Percentiles rank a stretch among this genome's conserved stretches.
phyloP scores from a whole-genome alignment of 805 yeast genomes.

The Isabelozyma pseudorhagii region DNA sequence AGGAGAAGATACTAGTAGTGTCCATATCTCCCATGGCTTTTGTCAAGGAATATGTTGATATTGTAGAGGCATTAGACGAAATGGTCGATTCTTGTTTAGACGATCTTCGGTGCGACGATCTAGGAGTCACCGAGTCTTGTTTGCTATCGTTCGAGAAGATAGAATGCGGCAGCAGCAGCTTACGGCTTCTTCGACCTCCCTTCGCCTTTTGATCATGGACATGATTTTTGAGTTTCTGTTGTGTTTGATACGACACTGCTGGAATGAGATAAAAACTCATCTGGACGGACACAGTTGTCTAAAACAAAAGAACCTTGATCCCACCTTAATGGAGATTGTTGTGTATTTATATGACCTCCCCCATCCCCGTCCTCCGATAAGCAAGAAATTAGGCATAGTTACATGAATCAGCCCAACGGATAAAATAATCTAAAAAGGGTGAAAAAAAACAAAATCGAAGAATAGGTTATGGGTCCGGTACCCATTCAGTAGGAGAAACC shows the following conservation, averaged over 20 bases:
- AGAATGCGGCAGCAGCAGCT: background rate
- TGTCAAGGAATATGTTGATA: background rate
- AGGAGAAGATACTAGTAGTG: background rate
- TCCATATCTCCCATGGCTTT: background rate
- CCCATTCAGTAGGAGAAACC: too few species aligned
- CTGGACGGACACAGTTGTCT: background rate
- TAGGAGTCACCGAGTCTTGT: background rate
- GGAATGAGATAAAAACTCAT: constrained; percentile 24
- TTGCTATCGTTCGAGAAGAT: background rate
- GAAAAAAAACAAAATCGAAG: background rate
- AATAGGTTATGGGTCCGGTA: background rate
- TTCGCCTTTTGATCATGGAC: constrained; percentile 10
- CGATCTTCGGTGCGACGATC: background rate
- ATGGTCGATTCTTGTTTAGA: background rate
- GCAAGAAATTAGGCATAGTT: background rate
- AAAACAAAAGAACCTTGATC: background rate
- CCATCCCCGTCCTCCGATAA: background rate
- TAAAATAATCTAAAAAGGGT: background rate
- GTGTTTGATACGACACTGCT: constrained; percentile 26
- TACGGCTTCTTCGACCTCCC: background rate
- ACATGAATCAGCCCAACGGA: background rate
- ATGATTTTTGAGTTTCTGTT: constrained; percentile 18
- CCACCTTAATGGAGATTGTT: background rate
- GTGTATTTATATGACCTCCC: background rate
- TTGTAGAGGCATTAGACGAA: background rate